A percentile compares a stretch with the other conserved stretches of the same genome.
These are phyloP conservation scores for Terana coerulea DNA, from an alignment of 768 basidiomycete species.

Conservation along the genomic window DNA sequence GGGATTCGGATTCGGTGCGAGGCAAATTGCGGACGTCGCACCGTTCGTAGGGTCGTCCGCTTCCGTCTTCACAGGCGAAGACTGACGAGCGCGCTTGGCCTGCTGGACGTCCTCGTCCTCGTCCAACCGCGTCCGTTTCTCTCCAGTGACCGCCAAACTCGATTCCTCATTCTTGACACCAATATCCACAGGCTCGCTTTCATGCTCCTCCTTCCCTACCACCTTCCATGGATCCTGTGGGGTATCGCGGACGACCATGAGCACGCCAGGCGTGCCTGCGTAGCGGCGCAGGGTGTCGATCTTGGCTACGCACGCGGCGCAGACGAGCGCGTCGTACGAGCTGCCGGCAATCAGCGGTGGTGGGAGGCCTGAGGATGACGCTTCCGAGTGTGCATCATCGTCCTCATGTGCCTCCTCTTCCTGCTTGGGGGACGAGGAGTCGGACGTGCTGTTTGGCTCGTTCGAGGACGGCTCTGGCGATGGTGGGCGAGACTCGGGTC, in stretches of 20 bases:
- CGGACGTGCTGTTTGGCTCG: background rate
- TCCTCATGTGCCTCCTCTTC: constrained; percentile 30
- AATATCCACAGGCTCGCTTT: constrained; percentile 25
- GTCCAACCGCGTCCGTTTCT: constrained; percentile 43
- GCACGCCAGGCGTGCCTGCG: constrained; percentile 65
- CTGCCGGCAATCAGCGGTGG: constrained; percentile 61
- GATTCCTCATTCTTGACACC: background rate
- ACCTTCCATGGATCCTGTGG: constrained; percentile 48
- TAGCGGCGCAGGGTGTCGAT: constrained; percentile 51
- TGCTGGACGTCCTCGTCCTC: constrained; percentile 30
- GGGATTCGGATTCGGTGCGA: constrained; percentile 49
- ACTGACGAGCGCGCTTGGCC: constrained; percentile 43
- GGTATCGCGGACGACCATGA: constrained; percentile 60
- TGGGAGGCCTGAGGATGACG: constrained; percentile 62
- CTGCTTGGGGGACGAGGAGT: background rate
- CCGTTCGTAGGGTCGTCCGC: constrained; percentile 2
- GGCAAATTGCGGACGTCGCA: constrained; percentile 33
- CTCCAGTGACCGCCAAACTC: constrained; percentile 7
- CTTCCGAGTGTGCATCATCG: constrained; percentile 53
- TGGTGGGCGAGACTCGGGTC: constrained; percentile 46
- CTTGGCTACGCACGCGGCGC: constrained; percentile 60
- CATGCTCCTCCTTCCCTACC: constrained; percentile 35
- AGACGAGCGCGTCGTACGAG: constrained; percentile 76
- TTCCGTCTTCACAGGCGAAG: constrained; percentile 28
- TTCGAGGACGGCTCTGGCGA: constrained; percentile 24